A percentile compares a stretch with the other conserved stretches of the same genome.
These are phyloP conservation scores for Eimeria acervulina DNA, from an alignment of 169 alveolate genomes.

Conservation along the genomic window DNA sequence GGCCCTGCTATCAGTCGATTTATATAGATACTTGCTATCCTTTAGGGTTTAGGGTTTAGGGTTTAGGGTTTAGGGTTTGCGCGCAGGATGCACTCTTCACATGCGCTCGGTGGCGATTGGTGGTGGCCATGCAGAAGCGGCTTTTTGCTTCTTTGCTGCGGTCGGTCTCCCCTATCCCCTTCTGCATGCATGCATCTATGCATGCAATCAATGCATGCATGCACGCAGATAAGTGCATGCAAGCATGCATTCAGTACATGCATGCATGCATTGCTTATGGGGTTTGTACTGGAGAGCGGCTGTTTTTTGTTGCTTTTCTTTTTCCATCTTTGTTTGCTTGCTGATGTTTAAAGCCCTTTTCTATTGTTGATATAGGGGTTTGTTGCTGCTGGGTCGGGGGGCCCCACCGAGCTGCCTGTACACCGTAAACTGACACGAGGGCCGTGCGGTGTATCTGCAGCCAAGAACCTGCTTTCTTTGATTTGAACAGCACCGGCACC, in stretches of 20 bases:
- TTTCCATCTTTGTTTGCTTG: no score
- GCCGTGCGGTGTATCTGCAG: conserved; percentile 53
- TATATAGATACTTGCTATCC: no score
- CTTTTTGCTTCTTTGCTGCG: conserved; percentile 47
- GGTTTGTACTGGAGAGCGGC: neutral
- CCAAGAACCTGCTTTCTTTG: conserved; percentile 72
- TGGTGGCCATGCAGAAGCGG: conserved; percentile 72
- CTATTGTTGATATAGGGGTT: neutral
- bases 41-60: conserved; percentile 22
- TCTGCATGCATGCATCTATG: no score
- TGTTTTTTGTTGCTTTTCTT: no score
- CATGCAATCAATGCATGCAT: no score
- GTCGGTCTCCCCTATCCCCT: neutral
- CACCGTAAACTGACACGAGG: neutral
- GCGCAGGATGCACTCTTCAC: conserved; percentile 47
- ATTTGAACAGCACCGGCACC: conserved; percentile 44
- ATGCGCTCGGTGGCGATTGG: conserved; percentile 32
- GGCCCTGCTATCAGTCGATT: no score
- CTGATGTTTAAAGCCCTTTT: no score
- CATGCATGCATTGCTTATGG: neutral
- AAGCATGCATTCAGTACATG: neutral
- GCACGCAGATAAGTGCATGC: no score
- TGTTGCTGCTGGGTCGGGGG: neutral
- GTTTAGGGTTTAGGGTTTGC: conserved; percentile 27
- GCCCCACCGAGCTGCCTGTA: neutral